Evolutionary conservation across 2,329 filamentous ascomycete genomes (phyloP), one percentile per base, ranked within the genome.

Genomic region (Hypoxylon sp.): DNA sequence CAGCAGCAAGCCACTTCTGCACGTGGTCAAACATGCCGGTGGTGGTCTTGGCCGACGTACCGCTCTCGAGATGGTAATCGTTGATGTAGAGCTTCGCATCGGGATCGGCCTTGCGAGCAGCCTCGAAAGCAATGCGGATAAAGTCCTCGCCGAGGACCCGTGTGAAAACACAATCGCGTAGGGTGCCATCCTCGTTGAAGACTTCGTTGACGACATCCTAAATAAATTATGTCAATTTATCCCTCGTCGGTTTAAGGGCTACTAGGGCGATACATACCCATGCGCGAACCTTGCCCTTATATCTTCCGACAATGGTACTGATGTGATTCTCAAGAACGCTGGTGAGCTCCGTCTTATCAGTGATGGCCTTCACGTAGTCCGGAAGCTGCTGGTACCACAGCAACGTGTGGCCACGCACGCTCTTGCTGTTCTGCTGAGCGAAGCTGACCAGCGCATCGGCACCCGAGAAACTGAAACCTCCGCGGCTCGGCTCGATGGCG

Each of bases 1-100:
- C 85, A 0, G 76, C 79, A 0, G 78, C 79, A 59, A 81, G 70
- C 82, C 82, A 85, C 62, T 81, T 78, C 59, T 79, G 79, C 58
- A 88, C 84, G 52, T 84, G 76, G 22, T 71, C 70, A 6, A 80
- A 78, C 75, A 87, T 81, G 43, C 79, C 80, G 22, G 72, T 76
- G 48, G 78, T 77, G 52, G 78, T 67, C 79, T 92, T 92, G 64
- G 83, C 77, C 68, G 85, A 84, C 62, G 70, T 81, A 19, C 87
- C 82, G 37, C 74, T 80, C 76, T 89, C 88, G 56, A 89, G 82
- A 77, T 89, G 89, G 76, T 82, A 85, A 71, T 92, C 89, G 75
- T 92, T 92, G 78, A 91, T 89, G 79, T 90, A 92, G 30, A 92
- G 82, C 77, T 88, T 89, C 1, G 88, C 88, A 53, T 75, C 70